Base-by-base conservation (phyloP, 495 filamentous ascomycete species). In the Pyronema domesticum region DNA sequence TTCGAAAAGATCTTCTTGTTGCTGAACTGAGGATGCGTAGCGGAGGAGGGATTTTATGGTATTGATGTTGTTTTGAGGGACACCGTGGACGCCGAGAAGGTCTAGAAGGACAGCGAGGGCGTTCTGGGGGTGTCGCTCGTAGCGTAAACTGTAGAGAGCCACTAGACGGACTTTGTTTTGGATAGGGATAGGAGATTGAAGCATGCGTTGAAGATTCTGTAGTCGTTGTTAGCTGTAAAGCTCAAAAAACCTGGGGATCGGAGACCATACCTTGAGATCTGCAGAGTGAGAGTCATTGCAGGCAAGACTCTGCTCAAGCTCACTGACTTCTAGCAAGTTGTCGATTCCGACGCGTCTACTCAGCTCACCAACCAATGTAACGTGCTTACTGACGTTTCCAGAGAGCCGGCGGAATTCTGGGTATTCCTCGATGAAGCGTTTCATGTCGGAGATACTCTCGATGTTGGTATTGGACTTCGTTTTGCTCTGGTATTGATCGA, bases 351-450 rank as follows among this genome's bases (percentile, higher is more conserved):
- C 88, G 40, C 82, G 77, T 37, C 89, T 73, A 67, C 86, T 94
- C 19, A 98, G 77, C 66, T 98, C 91, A 1, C 86, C 83, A 30
- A 98, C 91, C 44, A 98, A 71, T 3, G 91, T 94, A 53, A 98
- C 93, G 68, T 98, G 91, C 61, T 98, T 98, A 74, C 85, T 94
- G 46, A 98, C 91, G 62, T 96, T 98, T 11, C 91, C 89, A 6
- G 93, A 94, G 0, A 98, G 81, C 61, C 94, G 89, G 37, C 91
- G 77, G 69, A 98, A 98, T 62, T 98, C 91, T 15, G 91, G 91
- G 64, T 94, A 98, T 62, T 98, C 91, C 65, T 98, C 91, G 53
- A 98, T 89, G 63, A 98, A 96, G 43, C 89, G 86, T 68, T 98
- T 98, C 91, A 98, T 98, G 64, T 98, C 91, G 37, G 81, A 74